Evolutionary conservation across 2,329 filamentous ascomycete species (phyloP).

Genomic region (Colletotrichum brevisporum): DNA sequence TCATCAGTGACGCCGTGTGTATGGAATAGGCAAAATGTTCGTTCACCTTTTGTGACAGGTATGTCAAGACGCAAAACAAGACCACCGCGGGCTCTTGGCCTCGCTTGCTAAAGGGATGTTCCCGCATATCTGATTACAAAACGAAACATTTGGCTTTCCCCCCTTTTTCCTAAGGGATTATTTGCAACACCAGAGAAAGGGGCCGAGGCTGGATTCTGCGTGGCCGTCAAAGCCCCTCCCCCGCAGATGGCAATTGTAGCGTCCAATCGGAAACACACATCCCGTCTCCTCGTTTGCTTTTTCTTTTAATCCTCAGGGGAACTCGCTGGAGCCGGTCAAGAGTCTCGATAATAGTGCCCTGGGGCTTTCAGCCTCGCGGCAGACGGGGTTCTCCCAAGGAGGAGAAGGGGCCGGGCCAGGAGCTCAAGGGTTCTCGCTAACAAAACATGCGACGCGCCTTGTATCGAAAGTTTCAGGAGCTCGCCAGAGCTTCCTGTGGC

Average conservation of each 20-base stretch:
- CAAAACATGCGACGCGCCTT: slow-evolving; percentile 47
- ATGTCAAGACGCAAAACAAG: background rate
- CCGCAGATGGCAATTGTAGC: background rate
- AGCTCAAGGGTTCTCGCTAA: slow-evolving; percentile 34
- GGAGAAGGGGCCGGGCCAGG: slow-evolving; percentile 2
- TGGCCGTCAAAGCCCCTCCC: background rate
- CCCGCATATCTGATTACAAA: slow-evolving; percentile 24
- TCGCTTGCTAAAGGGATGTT: slow-evolving; percentile 16
- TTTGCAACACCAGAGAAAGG: slow-evolving; percentile 7
- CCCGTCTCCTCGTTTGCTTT: background rate
- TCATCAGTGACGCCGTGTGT: background rate
- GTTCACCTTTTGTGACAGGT: background rate
- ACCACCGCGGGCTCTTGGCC: background rate
- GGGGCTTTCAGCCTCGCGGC: slow-evolving; percentile 27
- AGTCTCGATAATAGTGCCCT: background rate
- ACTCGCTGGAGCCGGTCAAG: background rate
- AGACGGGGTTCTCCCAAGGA: slow-evolving; percentile 2
- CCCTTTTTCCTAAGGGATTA: background rate
- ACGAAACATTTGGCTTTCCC: slow-evolving; percentile 18
- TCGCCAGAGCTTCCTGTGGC: slow-evolving; percentile 23
- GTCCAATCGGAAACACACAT: slow-evolving; percentile 19
- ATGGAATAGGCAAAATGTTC: background rate
- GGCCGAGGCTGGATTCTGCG: slow-evolving; percentile 11
- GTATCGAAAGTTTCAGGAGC: slow-evolving; percentile 46
- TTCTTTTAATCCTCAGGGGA: background rate